Conservation (phyloP, 2,329 filamentous ascomycete genomes). For the Monosporascus sp. region DNA sequence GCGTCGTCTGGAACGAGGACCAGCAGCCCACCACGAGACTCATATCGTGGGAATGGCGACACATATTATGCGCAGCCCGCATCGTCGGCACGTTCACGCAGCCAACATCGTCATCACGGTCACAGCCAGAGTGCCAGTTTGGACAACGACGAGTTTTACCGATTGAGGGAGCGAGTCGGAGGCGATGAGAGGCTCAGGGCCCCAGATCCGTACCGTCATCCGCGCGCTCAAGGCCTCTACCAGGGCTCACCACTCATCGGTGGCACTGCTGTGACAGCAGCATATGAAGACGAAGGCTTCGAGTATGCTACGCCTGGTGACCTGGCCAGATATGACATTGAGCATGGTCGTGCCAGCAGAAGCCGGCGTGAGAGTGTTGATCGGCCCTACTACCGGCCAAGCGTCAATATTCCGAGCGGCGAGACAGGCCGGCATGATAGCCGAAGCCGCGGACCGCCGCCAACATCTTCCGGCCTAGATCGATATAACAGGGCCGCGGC, state of each 20-base stretch:
- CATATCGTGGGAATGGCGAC: slow-evolving; percentile 48
- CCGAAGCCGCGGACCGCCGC: slow-evolving; percentile 53
- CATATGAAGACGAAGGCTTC: slow-evolving; percentile 55
- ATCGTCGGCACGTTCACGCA: slow-evolving; percentile 48
- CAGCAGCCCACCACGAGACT: slow-evolving; percentile 46
- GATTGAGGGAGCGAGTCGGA: slow-evolving; percentile 40
- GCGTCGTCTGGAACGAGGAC: slow-evolving; percentile 29
- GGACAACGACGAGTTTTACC: slow-evolving; percentile 47
- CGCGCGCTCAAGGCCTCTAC: slow-evolving; percentile 42
- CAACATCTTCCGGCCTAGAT: slow-evolving; percentile 65
- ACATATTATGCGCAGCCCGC: slow-evolving; percentile 54
- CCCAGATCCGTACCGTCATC: slow-evolving; percentile 41
- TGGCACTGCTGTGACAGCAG: slow-evolving; percentile 33
- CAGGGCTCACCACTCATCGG: slow-evolving; percentile 38
- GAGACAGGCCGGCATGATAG: slow-evolving; percentile 41
- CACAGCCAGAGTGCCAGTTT: slow-evolving; percentile 42
- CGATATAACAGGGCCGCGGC: slow-evolving; percentile 50
- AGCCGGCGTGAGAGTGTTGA: slow-evolving; percentile 52
- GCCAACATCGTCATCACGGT: slow-evolving; percentile 32
- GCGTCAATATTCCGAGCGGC: slow-evolving; percentile 42
- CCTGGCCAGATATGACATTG: slow-evolving; percentile 56
- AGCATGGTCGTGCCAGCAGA: slow-evolving; percentile 40
- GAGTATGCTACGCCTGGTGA: slow-evolving; percentile 61
- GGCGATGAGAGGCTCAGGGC: slow-evolving; percentile 37
- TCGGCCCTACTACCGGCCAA: slow-evolving; percentile 49